Conservation (phyloP, 176 grass and related monocot genomes). For the Rhynchospora breviuscula region DNA sequence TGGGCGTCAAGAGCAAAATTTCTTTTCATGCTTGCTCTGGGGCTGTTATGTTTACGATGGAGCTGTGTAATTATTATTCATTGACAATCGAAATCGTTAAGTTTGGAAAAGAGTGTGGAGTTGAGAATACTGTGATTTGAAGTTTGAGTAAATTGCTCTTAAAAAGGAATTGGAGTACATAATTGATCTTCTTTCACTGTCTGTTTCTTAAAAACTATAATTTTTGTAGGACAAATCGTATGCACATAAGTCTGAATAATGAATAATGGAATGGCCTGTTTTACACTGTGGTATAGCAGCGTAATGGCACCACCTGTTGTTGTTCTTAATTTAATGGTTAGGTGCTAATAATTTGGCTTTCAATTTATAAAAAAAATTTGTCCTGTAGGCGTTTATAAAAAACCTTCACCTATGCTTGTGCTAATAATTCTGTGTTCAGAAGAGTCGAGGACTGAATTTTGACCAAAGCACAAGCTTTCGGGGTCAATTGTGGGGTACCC, state of each 20-base stretch:
- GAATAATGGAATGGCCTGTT: neutral
- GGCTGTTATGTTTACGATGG: neutral
- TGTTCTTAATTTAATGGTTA: neutral
- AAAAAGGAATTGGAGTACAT: neutral
- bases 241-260: neutral
- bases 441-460: neutral
- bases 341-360: neutral
- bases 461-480: neutral
- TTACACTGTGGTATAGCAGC: neutral
- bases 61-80: neutral
- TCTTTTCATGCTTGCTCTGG: neutral
- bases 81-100: neutral
- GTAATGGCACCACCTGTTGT: neutral
- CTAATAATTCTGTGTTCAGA: neutral
- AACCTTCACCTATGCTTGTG: too few relatives aligned
- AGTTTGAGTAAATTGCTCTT: neutral
- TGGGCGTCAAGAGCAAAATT: neutral
- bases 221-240: neutral
- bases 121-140: neutral
- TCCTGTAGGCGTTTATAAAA: neutral
- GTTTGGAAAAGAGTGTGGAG: neutral
- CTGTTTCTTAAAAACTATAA: neutral
- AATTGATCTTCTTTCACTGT: neutral
- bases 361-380: neutral
- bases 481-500: constrained; percentile 17